Conservation (phyloP, 768 basidiomycete genomes). For the Lentinula guzmanii region DNA sequence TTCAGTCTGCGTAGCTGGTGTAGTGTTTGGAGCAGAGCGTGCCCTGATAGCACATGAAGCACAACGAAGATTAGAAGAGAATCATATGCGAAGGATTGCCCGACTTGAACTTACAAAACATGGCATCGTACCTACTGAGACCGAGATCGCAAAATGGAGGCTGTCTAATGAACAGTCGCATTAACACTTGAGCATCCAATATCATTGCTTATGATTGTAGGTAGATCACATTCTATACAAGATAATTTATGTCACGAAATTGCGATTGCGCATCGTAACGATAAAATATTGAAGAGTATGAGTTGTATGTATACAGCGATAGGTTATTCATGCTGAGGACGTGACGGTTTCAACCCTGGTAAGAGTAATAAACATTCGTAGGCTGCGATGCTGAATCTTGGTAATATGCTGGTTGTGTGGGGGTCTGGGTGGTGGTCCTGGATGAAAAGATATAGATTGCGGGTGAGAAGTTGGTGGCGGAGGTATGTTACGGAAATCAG, state of each 20-base stretch:
- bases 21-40: constrained; percentile 71
- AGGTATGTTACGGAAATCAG: constrained; percentile 1
- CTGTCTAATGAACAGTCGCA: constrained; percentile 14
- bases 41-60: constrained; percentile 71
- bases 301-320: not conserved
- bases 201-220: not conserved
- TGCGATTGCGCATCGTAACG: constrained; percentile 22
- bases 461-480: not conserved
- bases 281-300: constrained; percentile 4
- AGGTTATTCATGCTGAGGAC: too few relatives aligned
- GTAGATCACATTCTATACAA: constrained; percentile 9
- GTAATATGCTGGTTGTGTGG: constrained; percentile 12
- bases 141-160: constrained; percentile 80
- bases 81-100: constrained; percentile 65
- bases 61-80: constrained; percentile 57
- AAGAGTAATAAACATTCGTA: constrained; percentile 1
- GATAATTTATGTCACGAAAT: constrained; percentile 11
- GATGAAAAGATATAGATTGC: constrained; percentile 15
- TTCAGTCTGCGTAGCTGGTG: constrained; percentile 56
- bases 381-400: constrained; percentile 8
- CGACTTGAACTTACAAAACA: constrained; percentile 67
- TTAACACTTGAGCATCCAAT: not conserved
- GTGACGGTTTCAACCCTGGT: not conserved
- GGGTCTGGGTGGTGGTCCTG: constrained; percentile 19
- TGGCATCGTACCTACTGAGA: constrained; percentile 77